Percentiles rank a stretch among this genome's conserved stretches.
Conservation (phyloP, 352 stramenopile species). For the Halophytophthora polymorphica region DNA sequence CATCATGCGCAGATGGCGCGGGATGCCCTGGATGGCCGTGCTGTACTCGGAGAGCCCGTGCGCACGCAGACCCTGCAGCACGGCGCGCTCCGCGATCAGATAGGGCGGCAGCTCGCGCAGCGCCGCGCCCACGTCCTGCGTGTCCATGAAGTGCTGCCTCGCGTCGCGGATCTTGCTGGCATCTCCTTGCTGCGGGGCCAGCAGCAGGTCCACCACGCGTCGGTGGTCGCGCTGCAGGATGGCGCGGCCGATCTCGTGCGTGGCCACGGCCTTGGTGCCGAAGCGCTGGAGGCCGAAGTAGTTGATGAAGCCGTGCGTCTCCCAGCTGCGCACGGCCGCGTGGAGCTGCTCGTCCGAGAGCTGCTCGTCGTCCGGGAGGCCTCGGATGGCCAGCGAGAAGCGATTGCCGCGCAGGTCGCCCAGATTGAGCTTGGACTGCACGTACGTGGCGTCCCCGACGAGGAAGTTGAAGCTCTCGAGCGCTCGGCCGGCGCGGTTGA, state of each 20-base stretch:
- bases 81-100: conserved; percentile 73
- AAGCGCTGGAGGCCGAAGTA: conserved; percentile 98
- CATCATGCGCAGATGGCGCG: conserved; percentile 88
- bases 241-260: conserved; percentile 89
- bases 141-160: conserved; percentile 58
- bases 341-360: conserved; percentile 68
- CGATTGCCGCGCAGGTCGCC: conserved; percentile 92
- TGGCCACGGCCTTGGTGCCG: conserved; percentile 88
- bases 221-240: conserved; percentile 93
- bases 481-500: conserved; percentile 65
- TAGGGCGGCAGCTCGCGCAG: conserved; percentile 71
- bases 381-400: conserved; percentile 94
- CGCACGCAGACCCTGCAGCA: conserved; percentile 59
- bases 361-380: conserved; percentile 57
- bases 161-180: conserved; percentile 72
- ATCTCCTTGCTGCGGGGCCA: conserved; percentile 78
- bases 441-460: conserved; percentile 92
- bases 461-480: conserved; percentile 88
- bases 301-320: conserved; percentile 93
- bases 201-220: conserved; percentile 88
- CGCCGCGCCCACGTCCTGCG: conserved; percentile 52
- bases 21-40: conserved; percentile 73
- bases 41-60: conserved; percentile 56
- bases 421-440: conserved; percentile 88
- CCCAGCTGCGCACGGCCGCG: conserved; percentile 70